Base-by-base conservation (phyloP, 164 flowering plant genomes). In the Kalanchoe fedtschenkoi region DNA sequence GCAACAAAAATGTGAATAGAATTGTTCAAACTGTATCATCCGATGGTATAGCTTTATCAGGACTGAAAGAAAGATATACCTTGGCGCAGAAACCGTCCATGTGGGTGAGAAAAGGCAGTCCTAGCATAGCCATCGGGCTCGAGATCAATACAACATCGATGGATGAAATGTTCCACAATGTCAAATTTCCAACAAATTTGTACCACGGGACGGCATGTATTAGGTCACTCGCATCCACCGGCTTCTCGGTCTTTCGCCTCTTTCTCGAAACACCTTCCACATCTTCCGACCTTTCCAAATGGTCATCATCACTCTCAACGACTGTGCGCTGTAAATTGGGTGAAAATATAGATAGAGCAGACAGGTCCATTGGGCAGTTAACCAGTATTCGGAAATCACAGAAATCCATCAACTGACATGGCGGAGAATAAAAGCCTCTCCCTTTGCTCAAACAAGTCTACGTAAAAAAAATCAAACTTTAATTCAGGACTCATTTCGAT, bases 361-460 rank as follows among this genome's bases (percentile, higher is more conserved):
- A 89, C 58, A 92, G 83, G 70, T 89, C 98, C 51, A 92, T 13
- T 3, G 98, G 96, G 75, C 88, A 89, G 46, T 92, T 96, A 15
- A 92, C 53, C 59, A 89, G 75, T 28, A 92, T 64, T 44, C 69
- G 71, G 51, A 84, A 72, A 4, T 93, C 98, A 17, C 77, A 73
- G 0, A 86, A 17, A 37, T 74, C 63, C 34, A 80, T 42, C 29
- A 84, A 70, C 70, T 78, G 75, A 64, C 86, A 80, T 37, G 86
- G 84, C 46, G 89, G 86, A 65, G 71, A 72, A 57, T 82, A 62
- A 62, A 61, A 81, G 21, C 82, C 78, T 37, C 60, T 64, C 30
- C 86, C 86, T 65, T 77, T 75, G 68, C 82, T 82, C 65, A 84
- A 70, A 60, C 89, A 83, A 17, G 83, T 80, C 91, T 85, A 78